These are phyloP conservation scores for Yamadazyma aaseri DNA, from an alignment of 1,139 yeast genomes.

Conservation along the genomic window DNA sequence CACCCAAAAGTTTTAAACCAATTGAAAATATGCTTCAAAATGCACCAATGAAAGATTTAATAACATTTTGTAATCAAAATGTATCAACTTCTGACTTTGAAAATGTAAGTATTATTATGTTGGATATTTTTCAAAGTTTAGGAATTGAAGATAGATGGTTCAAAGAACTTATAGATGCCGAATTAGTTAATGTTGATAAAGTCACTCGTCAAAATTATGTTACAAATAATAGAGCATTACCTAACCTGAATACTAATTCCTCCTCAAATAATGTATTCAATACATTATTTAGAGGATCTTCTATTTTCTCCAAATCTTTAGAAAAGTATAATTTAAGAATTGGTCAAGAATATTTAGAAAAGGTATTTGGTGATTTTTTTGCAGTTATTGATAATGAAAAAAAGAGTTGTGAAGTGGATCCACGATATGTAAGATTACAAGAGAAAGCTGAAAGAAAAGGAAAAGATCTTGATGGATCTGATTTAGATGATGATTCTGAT, in stretches of 20 bases:
- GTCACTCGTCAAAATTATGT: slow-evolving; percentile 43
- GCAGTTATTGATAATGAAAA: slow-evolving; percentile 50
- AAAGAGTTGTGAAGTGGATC: slow-evolving; percentile 76
- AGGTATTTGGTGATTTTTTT: slow-evolving; percentile 69
- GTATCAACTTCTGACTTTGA: slow-evolving; percentile 52
- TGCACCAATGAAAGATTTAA: slow-evolving; percentile 50
- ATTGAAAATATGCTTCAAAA: slow-evolving; percentile 58
- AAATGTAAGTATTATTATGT: slow-evolving; percentile 49
- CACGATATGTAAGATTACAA: slow-evolving; percentile 47
- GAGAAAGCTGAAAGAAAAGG: slow-evolving; percentile 33
- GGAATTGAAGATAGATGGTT: slow-evolving; percentile 70
- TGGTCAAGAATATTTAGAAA: slow-evolving; percentile 77
- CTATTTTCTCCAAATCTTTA: slow-evolving; percentile 74
- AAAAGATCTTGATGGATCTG: slow-evolving; percentile 16
- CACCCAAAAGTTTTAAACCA: slow-evolving; percentile 55
- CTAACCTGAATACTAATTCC: slow-evolving; percentile 6
- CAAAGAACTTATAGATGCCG: slow-evolving; percentile 62
- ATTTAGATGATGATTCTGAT: slow-evolving; percentile 23
- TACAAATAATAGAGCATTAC: slow-evolving; percentile 13
- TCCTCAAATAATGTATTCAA: slow-evolving; percentile 54
- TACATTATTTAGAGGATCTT: slow-evolving; percentile 82
- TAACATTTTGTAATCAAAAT: slow-evolving; percentile 44
- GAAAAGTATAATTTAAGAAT: slow-evolving; percentile 75
- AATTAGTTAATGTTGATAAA: slow-evolving; percentile 50
- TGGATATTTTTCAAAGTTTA: slow-evolving; percentile 66